Base-by-base conservation (phyloP, 106 monocot species). In the Triglochin maritima region DNA sequence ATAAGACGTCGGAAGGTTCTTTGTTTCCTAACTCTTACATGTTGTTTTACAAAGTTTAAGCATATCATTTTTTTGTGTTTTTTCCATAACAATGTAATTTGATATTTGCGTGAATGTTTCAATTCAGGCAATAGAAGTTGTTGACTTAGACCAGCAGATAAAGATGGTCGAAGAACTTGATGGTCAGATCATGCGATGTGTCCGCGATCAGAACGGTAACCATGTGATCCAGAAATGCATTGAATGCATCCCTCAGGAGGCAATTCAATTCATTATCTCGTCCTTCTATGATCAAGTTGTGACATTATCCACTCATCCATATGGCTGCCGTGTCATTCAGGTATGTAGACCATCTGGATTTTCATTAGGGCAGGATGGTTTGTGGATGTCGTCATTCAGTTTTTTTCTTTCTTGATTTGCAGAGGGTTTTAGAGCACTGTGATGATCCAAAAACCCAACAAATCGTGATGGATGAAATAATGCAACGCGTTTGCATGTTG, bases 221-320 rank as follows among this genome's bases (percentile, higher is more conserved):
- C 92, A 93, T 83, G 92, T 93, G 43, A 85, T 93, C 50, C 92
- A 93, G 47, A 93, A 93, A 79, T 93, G 92, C 50, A 88, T 93
- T 2, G 88, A 93, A 58, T 85, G 92, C 56, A 83, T 93, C 16
- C 92, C 92, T 57, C 81, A 88, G 52, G 83, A 93, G 7, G 77
- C 81, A 11, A 93, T 93, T 71, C 80, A 83, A n/a, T 93, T 93
- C 63, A 86, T 93, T 13, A 77, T 93, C 53, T 83, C 88, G 57
- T 79, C 85, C 50, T 88, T 93, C 60, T 88, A 83, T 70, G 88
- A 81, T 76, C 83, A 93, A 79, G 81, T 93, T 67, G 85, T 93
- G 49, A 75, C 74, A 10, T 77, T 93, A 59, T 93, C 88, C 29
- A 88, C 83, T 42, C 92, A 93, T 78, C 92, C 88, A 13, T 93